A percentile compares a stretch with the other conserved stretches of the same genome.
These are phyloP conservation scores for Penicillium rolfsii DNA, from an alignment of 2,329 filamentous ascomycete genomes.

Conservation along the genomic window DNA sequence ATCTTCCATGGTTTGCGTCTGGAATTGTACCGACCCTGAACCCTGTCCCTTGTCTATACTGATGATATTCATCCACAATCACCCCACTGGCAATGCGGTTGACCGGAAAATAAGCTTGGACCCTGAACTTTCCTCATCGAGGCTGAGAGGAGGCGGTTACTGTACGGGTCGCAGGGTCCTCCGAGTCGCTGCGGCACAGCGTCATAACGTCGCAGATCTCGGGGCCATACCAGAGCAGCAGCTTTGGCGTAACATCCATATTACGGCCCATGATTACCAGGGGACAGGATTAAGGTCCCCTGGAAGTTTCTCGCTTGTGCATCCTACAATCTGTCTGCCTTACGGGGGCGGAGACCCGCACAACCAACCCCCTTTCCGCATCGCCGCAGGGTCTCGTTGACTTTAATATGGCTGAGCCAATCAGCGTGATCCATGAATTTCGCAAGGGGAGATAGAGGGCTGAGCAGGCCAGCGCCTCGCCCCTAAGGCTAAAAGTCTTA, in stretches of 20 bases:
- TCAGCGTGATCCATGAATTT: not conserved
- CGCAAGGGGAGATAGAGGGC: not conserved
- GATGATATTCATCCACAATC: not conserved
- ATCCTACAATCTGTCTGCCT: not conserved
- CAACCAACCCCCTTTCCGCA: not conserved
- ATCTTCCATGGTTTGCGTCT: not conserved
- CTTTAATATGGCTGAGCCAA: not conserved
- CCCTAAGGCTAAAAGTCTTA: not conserved
- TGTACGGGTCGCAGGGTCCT: not conserved
- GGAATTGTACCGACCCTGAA: not conserved
- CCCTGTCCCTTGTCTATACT: not conserved
- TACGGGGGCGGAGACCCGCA: not conserved
- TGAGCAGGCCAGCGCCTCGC: not conserved
- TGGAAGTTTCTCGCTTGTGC: not conserved
- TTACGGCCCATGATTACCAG: too few relatives aligned
- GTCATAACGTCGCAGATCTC: not conserved
- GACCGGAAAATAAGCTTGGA: constrained; percentile 1
- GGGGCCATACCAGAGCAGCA: not conserved
- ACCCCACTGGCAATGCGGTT: not conserved
- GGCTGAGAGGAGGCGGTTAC: not conserved
- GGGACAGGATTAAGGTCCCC: not conserved
- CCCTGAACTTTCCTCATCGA: not conserved
- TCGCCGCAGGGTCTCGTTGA: not conserved
- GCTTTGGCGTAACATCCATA: too few relatives aligned
- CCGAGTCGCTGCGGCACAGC: not conserved